Percentiles rank a stretch among this genome's conserved stretches.
Conservation (phyloP, 495 filamentous ascomycete genomes). For the Zalerion maritima region DNA sequence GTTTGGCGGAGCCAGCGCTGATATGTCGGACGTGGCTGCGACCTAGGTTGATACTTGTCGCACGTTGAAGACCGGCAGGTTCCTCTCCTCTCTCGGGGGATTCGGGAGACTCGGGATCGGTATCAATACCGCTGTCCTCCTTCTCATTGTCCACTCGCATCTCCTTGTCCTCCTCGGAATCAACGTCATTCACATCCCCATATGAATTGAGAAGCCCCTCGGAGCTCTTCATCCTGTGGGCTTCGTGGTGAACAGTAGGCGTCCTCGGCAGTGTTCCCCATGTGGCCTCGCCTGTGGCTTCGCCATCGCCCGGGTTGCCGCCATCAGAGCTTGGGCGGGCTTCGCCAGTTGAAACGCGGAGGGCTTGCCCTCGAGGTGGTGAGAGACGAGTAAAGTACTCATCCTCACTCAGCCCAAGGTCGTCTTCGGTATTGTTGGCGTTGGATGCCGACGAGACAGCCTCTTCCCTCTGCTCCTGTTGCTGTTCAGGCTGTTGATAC, state of each 20-base stretch:
- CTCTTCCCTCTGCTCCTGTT: slow-evolving; percentile 23
- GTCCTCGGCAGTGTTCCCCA: slow-evolving; percentile 33
- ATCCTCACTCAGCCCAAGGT: slow-evolving; percentile 47
- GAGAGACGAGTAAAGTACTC: slow-evolving; percentile 47
- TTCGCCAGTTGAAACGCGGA: slow-evolving; percentile 30
- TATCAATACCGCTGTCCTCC: slow-evolving; percentile 23
- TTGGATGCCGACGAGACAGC: slow-evolving; percentile 26
- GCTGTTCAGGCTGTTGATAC: slow-evolving; percentile 16
- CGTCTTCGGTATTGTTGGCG: slow-evolving; percentile 38
- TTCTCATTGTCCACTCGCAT: slow-evolving; percentile 11
- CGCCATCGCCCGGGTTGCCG: slow-evolving; percentile 25
- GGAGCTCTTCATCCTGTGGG: slow-evolving; percentile 28
- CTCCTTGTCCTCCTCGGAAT: slow-evolving; percentile 19
- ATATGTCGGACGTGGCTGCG: slow-evolving; percentile 52
- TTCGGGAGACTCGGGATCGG: slow-evolving; percentile 31
- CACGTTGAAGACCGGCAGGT: slow-evolving; percentile 38
- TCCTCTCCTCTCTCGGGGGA: slow-evolving; percentile 28
- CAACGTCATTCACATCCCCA: too few species aligned
- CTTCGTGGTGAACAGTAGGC: slow-evolving; percentile 19
- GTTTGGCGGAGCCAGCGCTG: slow-evolving; percentile 57
- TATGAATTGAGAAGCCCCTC: slow-evolving; percentile 57
- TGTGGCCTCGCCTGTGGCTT: slow-evolving; percentile 21
- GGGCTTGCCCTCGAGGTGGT: slow-evolving; percentile 27
- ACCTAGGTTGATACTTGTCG: slow-evolving; percentile 49
- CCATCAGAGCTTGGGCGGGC: slow-evolving; percentile 19